Base-by-base conservation (phyloP, 768 basidiomycete species). In the Cubamyces lactineus region DNA sequence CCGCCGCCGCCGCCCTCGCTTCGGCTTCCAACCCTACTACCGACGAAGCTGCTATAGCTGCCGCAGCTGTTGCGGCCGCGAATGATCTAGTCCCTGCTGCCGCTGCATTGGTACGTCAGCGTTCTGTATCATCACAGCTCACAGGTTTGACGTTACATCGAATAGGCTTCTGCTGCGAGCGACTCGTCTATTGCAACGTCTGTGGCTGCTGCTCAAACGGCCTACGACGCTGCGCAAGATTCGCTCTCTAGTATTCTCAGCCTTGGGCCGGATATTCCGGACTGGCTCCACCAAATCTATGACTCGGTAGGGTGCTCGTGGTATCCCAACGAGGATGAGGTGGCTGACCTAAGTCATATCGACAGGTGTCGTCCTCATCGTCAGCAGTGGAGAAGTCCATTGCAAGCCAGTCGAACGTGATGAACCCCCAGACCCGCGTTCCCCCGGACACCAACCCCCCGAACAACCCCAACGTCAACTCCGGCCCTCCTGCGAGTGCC, bases 331-430 rank as follows among this genome's bases (percentile, higher is more conserved):
- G 34, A 34, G 9, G 34, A 1, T 11, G 34, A 34, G 9, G 9
- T 11, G 34, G 34, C 34, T 34, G 9, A 34, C 34, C 34, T 34
- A 34, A 1, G 9, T 9, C 5, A 34, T 34, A 1, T 34, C 9
- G 5, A 6, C 11, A 57, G 56, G 56, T 57, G 13, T 40, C 24
- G 19, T 50, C 56, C 17, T 47, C 56, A 11, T 41, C 38, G 5
- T 57, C 56, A 2, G 30, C 56, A n/a, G 48, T 57, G 19, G 24
- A 47, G 38, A 48, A 41, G 13, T 47, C 56, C 8, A 19, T 57
- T 23, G 11, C 34, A 5, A 5, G 21, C 7, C 28, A 21, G 5
- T 21, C 47, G 42, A 48, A 57, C 48, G 56, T 57, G 47, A 24
- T 57, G 38, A 38, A 48, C 13, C 45, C 56, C 5, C 17, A 19